Evolutionary conservation across 257 asterid genomes (phyloP).

Genomic region (Solanum ossicruentum): DNA sequence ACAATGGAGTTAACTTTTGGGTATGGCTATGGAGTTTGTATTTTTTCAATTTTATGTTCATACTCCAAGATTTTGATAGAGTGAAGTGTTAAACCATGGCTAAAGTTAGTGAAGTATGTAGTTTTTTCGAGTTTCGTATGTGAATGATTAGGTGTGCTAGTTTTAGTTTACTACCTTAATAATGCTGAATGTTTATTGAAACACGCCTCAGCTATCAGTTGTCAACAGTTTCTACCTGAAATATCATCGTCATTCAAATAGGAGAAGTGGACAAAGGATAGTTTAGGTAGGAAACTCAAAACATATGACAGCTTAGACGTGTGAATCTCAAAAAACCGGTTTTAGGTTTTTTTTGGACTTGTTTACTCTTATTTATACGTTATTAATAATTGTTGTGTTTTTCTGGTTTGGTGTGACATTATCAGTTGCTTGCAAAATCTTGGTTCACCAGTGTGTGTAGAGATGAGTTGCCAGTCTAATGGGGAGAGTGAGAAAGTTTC

Average conservation of each 20-base stretch:
- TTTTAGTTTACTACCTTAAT: not conserved
- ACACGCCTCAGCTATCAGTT: not conserved
- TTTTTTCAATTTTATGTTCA: not conserved
- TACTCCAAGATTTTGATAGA: not conserved
- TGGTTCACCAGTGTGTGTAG: slow-evolving; percentile 4
- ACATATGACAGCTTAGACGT: not conserved
- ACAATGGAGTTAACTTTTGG: slow-evolving; percentile 14
- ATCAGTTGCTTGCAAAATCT: slow-evolving; percentile 11
- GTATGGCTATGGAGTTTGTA: not conserved
- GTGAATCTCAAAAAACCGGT: too few species aligned
- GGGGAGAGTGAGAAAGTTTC: slow-evolving; percentile 5
- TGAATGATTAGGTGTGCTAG: not conserved
- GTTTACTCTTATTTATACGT: not conserved
- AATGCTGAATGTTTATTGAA: not conserved
- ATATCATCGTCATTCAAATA: too few species aligned
- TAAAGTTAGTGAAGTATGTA: not conserved
- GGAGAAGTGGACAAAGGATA: too few species aligned
- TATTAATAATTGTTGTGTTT: not conserved
- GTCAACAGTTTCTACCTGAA: too few species aligned
- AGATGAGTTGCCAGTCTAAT: slow-evolving; percentile 24
- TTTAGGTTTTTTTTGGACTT: not conserved
- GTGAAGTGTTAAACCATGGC: not conserved
- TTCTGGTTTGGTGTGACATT: not conserved
- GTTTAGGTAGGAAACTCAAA: not conserved
- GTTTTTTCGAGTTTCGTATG: not conserved